These are phyloP conservation scores for Pseudozyma thailandica DNA, from an alignment of 1,284 basidiomycete species.

Conservation along the genomic window DNA sequence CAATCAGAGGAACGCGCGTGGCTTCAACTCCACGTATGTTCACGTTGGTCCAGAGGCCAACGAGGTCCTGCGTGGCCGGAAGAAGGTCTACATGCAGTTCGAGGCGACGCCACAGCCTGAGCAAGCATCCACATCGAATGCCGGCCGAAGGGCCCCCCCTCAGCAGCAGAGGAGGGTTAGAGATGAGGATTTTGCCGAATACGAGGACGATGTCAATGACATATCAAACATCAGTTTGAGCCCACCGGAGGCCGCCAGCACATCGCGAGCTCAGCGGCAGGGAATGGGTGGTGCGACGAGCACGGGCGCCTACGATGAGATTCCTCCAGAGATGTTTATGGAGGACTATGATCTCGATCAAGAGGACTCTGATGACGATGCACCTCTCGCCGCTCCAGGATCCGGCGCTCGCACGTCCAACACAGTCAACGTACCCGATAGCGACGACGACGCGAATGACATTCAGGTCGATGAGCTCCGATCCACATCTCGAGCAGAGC, in stretches of 20 bases:
- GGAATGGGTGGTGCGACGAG: not conserved
- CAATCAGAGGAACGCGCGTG: slow-evolving; percentile 62
- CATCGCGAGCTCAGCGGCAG: slow-evolving; percentile 1
- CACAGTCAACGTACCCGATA: not conserved
- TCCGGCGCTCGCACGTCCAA: not conserved
- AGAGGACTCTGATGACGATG: slow-evolving; percentile 26
- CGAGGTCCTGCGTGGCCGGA: slow-evolving; percentile 34
- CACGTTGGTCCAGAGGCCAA: slow-evolving; percentile 27
- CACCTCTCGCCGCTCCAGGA: slow-evolving; percentile 3
- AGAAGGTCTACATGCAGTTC: slow-evolving; percentile 53
- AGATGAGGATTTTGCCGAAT: slow-evolving; percentile 36
- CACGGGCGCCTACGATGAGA: slow-evolving; percentile 1
- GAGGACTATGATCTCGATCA: slow-evolving; percentile 23
- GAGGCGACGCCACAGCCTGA: slow-evolving; percentile 28
- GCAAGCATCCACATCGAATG: slow-evolving; percentile 13
- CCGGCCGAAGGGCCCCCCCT: slow-evolving; percentile 3
- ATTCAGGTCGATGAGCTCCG: slow-evolving; percentile 28
- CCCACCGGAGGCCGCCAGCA: slow-evolving; percentile 12
- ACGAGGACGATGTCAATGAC: slow-evolving; percentile 43
- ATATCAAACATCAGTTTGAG: slow-evolving; percentile 46
- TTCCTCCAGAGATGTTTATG: slow-evolving; percentile 24
- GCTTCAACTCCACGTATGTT: slow-evolving; percentile 69
- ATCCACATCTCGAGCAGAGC: slow-evolving; percentile 11
- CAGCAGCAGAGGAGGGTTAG: slow-evolving; percentile 17
- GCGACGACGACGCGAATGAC: slow-evolving; percentile 12